Percentiles rank a stretch among this genome's conserved stretches.
Conservation (phyloP, 2,329 filamentous ascomycete genomes). For the Penicillium hesseltinei region DNA sequence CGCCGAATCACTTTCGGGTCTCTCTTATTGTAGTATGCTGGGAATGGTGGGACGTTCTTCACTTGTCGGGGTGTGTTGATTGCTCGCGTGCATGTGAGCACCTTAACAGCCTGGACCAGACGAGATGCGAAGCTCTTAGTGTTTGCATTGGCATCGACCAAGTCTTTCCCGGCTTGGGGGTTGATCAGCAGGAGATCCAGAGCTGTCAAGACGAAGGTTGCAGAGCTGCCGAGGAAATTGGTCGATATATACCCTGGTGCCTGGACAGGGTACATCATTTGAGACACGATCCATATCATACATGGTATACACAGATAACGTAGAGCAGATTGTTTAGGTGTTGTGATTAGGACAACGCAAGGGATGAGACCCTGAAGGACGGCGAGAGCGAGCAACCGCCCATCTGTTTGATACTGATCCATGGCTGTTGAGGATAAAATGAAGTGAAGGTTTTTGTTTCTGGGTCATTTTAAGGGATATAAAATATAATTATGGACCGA, state of each 20-base stretch:
- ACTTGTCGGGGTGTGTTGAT: conserved; percentile 23
- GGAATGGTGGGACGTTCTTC: conserved; percentile 21
- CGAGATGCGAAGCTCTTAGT: background rate
- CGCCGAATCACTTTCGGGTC: conserved; percentile 1
- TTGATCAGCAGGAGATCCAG: conserved; percentile 16
- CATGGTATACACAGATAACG: conserved; percentile 16
- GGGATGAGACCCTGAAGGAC: background rate
- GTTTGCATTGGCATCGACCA: conserved; percentile 2
- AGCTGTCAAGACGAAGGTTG: conserved; percentile 10
- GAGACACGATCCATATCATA: conserved; percentile 5
- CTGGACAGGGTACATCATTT: background rate
- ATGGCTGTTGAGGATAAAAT: background rate
- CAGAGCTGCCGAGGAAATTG: background rate
- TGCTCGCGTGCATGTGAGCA: conserved; percentile 17
- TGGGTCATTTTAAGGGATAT: background rate
- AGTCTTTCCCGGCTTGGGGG: conserved; percentile 9
- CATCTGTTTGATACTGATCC: background rate
- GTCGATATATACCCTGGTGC: background rate
- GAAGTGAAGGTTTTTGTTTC: background rate
- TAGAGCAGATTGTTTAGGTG: conserved; percentile 7
- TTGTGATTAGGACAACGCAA: conserved; percentile 9
- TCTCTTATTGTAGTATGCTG: conserved; percentile 13
- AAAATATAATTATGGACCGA: background rate
- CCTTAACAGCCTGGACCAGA: background rate
- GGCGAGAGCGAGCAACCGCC: background rate